Evolutionary conservation across 306 rosid genomes (phyloP), one percentile per base, ranked within the genome.

Genomic region (Prinsepia uniflora): DNA sequence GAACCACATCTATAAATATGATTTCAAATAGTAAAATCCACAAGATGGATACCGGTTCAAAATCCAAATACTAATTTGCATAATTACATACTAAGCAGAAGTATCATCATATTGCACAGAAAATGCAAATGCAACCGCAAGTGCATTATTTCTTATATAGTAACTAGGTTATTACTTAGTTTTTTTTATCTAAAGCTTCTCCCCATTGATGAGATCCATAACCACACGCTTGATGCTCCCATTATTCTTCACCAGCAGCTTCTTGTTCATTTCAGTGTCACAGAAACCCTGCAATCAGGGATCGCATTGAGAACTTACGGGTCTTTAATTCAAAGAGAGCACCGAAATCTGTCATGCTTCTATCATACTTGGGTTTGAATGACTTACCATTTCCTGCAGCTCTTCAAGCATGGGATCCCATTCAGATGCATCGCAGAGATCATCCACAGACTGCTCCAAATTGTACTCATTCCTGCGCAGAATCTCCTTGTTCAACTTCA

Each of bases 401-500:
- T 91, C 99, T 39, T 78, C 85, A 75, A 95, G 96, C 30, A 95
- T 83, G 1, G 96, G 97, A 70, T 87, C 96, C 99, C 97, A 91
- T 11, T 88, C 96, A 50, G 78, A 30, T 75, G 79, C 84, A 62
- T 85, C 93, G 9, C 99, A 95, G 66, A 95, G 97, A 76, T 89
- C 86, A 56, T 85, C 96, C 24, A 95, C 76, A 11, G 96, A 82
- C 76, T 81, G 85, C 77, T 85, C 93, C 72, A 95, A 82, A 78
- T 89, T 54, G 77, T 89, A 95, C 61, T 82, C 83, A 1, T 85
- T 95, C 82, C 24, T 74, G 80, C 91, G 84, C 84, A 95, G 73
- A 76, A 89, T 58, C 81, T 95, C 92, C 81, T 81, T 95, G 87
- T 95, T 95, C 73, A 91, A 65, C 80, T 86, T 83, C 40, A 82